Base-by-base conservation (phyloP, 306 rosid genomes). In the Cucumis cinereus region DNA sequence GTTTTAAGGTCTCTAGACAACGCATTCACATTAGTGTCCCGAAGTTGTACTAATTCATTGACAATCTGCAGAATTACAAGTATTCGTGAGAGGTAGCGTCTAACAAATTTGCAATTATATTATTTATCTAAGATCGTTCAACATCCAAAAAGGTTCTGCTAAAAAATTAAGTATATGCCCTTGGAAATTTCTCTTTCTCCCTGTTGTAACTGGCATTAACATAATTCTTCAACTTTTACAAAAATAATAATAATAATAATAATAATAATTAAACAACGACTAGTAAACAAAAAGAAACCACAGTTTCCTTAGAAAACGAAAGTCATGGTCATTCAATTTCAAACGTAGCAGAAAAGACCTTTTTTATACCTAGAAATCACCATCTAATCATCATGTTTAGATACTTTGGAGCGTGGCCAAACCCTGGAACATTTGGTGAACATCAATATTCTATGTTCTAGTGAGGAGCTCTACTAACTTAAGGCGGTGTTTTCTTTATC, bases 1-100 rank as follows among this genome's bases (percentile, higher is more conserved):
- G 98, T 93, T 87, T 88, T 91, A 68, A 75, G 88, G 57, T 90
- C 97, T 87, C 93, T 88, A 74, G 92, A 84, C 63, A 93, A 61
- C 23, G 90, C 90, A 75, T 93, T 93, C 57, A 88, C 96, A 75
- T 90, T 87, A 77, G 91, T 88, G 13, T 90, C 92, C 36, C 81
- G 89, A 77, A 74, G 81, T 52, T 53, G 86, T 70, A 93, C 58
- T 67, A 91, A 49, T 79, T 82, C 91, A 72, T 83, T 88, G 85
- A 93, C 91, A 84, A 93, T 91, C 98, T 93, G 97, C 88, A 87
- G n/a, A 54, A 77, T 14, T 20, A 56, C 14, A 75, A 58, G 12
- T 52, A 23, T 75, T 28, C 40, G 30, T 72, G 45, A 72, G 76
- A 28, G 45, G 3, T 4, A 19, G 22, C 40, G 22, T 12, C 4